Evolutionary conservation across 441 rosid genomes (phyloP), one percentile per base, ranked within the genome.

Genomic region (Gossypium davidsonii): DNA sequence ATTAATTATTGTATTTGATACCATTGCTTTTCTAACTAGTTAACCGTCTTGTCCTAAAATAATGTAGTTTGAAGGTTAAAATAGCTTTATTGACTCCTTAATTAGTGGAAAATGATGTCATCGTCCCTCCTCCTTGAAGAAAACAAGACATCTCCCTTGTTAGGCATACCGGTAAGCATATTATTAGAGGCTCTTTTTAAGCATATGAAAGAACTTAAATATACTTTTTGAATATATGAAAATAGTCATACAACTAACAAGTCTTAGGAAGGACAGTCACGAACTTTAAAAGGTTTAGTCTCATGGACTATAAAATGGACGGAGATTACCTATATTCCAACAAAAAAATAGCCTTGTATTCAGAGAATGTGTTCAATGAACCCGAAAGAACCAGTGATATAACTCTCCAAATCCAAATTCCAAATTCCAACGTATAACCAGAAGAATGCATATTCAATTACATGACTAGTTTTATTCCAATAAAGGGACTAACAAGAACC

Each of bases 381-480:
- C 34, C 34, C 4, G 0, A 46, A 46, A 46, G n/a, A 46, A 10
- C 31, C 61, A 11, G 11, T 9, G 25, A 14, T 25, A 4, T 28
- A 25, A 26, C 71, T 67, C 52, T 10, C 60, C 7, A 8, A 26
- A 8, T 12, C 37, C 60, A 28, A 51, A 68, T 28, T 12, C 37
- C 60, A 28, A 51, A 68, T 28, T 2, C 72, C 1, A 26, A 26
- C 9, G 26, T 21, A n/a, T 6, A 67, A 26, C 6, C 12, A n/a
- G 1, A 51, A 10, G 10, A 51, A 68, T 28, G 60, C n/a, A 25
- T 51, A 56, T 62, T 70, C 61, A 71, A 63, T 26, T 5, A 57
- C 12, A 61, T 20, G 42, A 59, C 60, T 26, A 56, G 37, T 60
- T 51, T 71, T 51, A 73, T 71, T 61, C 51, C 48, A 15, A 69